Evolutionary conservation across 257 asterid genomes (phyloP).

Genomic region (Solanum ossicruentum): DNA sequence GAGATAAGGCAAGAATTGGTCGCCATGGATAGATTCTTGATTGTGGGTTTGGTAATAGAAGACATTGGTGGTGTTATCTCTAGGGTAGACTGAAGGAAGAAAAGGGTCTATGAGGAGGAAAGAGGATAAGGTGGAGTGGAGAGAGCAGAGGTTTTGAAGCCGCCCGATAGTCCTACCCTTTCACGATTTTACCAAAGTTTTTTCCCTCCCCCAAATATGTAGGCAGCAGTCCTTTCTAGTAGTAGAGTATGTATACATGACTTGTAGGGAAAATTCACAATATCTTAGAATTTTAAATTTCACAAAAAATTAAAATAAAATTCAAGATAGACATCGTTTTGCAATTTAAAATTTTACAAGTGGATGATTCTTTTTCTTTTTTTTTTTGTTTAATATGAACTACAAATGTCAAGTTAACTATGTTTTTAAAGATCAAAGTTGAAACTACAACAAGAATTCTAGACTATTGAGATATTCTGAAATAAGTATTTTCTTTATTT

Average conservation of each 20-base stretch:
- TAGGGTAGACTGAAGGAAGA: neutral
- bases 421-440: neutral
- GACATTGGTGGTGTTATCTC: conserved; percentile 21
- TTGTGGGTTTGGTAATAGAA: conserved; percentile 22
- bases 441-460: neutral
- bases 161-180: neutral
- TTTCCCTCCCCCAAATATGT: neutral
- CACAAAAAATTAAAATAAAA: neutral
- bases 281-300: neutral
- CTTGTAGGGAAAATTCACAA: too few species aligned
- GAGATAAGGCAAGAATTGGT: conserved; percentile 44
- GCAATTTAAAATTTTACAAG: too few species aligned
- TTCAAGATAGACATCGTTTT: neutral
- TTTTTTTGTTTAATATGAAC: too few species aligned
- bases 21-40: conserved; percentile 43
- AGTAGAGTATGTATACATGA: too few species aligned
- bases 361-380: too few species aligned
- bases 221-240: neutral
- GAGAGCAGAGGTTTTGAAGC: conserved; percentile 8
- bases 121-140: neutral
- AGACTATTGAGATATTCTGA: too few species aligned
- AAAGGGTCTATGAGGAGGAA: neutral
- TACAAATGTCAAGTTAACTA: too few species aligned
- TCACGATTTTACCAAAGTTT: neutral
- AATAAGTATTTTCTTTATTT: too few species aligned